Conservation (phyloP, 371 early-diverging fungal genomes). For the Saksenaea oblongispora region DNA sequence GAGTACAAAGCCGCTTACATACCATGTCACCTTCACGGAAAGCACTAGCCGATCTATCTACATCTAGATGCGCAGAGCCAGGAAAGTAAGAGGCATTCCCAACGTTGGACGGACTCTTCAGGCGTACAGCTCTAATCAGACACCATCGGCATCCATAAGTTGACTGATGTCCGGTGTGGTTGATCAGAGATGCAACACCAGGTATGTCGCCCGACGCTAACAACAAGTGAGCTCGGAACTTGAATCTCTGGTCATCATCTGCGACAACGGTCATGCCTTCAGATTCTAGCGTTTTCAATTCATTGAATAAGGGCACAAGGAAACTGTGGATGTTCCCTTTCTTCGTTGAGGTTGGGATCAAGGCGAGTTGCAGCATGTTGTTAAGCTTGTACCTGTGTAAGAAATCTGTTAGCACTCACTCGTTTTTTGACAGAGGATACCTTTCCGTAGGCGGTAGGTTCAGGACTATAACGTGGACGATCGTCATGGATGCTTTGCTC, state of each 20-base stretch:
- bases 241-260: neutral
- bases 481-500: conserved; percentile 1
- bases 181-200: neutral
- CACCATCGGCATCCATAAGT: conserved; percentile 9
- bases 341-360: neutral
- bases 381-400: neutral
- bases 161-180: conserved; percentile 8
- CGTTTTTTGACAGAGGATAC: neutral
- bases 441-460: conserved; percentile 7
- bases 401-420: neutral
- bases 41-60: no score
- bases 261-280: conserved; percentile 1
- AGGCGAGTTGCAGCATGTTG: conserved; percentile 9
- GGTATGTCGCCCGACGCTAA: conserved; percentile 12
- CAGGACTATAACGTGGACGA: conserved; percentile 4
- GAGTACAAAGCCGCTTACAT: neutral
- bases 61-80: no score
- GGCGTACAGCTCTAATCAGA: neutral
- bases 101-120: neutral
- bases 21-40: no score
- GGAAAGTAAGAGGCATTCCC: no score
- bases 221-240: conserved; percentile 1
- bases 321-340: neutral
- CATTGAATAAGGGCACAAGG: conserved; percentile 8
- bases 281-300: neutral